phyloP scores from a whole-genome alignment of 2,329 filamentous ascomycete genomes.

The Fusarium praegraminearum region DNA sequence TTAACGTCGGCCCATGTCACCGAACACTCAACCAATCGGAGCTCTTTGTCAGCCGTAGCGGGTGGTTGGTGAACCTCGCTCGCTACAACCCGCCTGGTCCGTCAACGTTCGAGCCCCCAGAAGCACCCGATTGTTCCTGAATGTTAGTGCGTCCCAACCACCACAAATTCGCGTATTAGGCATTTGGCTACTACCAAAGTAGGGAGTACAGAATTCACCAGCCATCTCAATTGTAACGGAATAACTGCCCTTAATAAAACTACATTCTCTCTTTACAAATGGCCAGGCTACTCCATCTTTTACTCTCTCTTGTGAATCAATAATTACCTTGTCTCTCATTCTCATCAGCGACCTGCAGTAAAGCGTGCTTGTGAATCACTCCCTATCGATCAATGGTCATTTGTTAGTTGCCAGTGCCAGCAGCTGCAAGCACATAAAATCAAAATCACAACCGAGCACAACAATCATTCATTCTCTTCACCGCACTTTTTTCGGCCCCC shows the following conservation, averaged over 20 bases:
- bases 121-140: conserved; percentile 32
- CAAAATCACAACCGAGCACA: conserved; percentile 1
- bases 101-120: conserved; percentile 20
- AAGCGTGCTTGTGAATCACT: conserved; percentile 25
- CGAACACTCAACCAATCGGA: conserved; percentile 22
- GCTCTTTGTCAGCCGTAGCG: not conserved
- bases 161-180: conserved; percentile 37
- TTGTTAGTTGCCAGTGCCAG: conserved; percentile 36
- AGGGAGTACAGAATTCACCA: conserved; percentile 38
- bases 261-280: conserved; percentile 20
- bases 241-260: conserved; percentile 34
- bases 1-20: conserved; percentile 1
- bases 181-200: not conserved
- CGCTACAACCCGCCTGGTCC: conserved; percentile 9
- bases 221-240: conserved; percentile 45
- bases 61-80: conserved; percentile 37
- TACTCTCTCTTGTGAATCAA: conserved; percentile 23
- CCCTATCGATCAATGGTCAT: conserved; percentile 18
- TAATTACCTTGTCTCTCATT: conserved; percentile 18
- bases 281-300: conserved; percentile 20
- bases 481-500: not conserved
- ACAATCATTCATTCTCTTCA: not conserved
- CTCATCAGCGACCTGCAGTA: not conserved
- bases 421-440: conserved; percentile 16
- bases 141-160: conserved; percentile 44